Evolutionary conservation across 768 basidiomycete genomes (phyloP).

Genomic region (Pisolithus marmoratus): DNA sequence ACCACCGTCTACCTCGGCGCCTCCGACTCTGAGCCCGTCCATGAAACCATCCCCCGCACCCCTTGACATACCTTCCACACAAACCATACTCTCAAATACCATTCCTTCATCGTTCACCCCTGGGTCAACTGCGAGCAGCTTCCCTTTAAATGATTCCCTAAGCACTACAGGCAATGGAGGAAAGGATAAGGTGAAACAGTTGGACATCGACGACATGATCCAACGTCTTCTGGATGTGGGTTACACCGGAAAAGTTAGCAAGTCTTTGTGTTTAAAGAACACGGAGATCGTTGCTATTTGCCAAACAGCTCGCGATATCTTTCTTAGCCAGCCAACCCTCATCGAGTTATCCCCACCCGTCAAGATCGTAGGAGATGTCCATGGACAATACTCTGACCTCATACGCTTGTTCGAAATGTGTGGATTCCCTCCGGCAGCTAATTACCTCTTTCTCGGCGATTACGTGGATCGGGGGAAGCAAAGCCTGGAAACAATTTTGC

Average conservation of each 20-base stretch:
- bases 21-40: constrained; percentile 9
- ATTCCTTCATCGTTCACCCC: constrained; percentile 44
- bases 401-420: constrained; percentile 99
- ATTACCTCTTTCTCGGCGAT: constrained; percentile 98
- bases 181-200: constrained; percentile 58
- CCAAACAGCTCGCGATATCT: constrained; percentile 92
- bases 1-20: constrained; percentile 15
- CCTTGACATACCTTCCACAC: constrained; percentile 74
- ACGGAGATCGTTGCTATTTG: constrained; percentile 93
- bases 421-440: constrained; percentile 94
- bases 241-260: constrained; percentile 97
- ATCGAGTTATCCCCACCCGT: constrained; percentile 97
- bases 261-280: constrained; percentile 92
- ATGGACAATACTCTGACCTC: constrained; percentile 98
- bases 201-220: constrained; percentile 99
- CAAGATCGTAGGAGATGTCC: constrained; percentile 99
- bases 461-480: constrained; percentile 99
- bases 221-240: constrained; percentile 92
- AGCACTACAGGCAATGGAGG: constrained; percentile 31
- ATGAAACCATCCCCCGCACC: constrained; percentile 46
- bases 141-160: constrained; percentile 32
- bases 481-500: constrained; percentile 94
- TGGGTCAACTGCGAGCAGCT: constrained; percentile 40
- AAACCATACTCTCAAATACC: constrained; percentile 80
- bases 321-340: constrained; percentile 93